Percentiles rank a stretch among this genome's conserved stretches.
phyloP scores from a whole-genome alignment of 306 rosid genomes.

The Malus sieversii region DNA sequence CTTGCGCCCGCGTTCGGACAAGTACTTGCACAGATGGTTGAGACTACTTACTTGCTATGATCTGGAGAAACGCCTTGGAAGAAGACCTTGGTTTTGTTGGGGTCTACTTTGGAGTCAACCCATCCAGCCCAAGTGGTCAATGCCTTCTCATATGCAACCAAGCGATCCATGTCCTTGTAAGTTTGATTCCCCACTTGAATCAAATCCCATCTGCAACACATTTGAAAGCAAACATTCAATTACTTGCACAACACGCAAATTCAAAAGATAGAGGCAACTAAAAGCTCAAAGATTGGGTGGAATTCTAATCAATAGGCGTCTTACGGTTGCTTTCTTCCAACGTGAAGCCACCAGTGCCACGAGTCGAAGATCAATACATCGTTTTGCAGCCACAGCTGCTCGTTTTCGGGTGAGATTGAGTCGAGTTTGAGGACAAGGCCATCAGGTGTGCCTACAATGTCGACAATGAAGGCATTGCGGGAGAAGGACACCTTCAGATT shows the following conservation, averaged over 20 bases:
- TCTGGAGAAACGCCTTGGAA: slow-evolving; percentile 84
- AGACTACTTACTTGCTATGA: slow-evolving; percentile 41
- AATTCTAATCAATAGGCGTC: not conserved
- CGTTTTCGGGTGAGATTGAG: slow-evolving; percentile 21
- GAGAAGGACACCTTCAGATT: slow-evolving; percentile 15
- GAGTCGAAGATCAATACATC: slow-evolving; percentile 30
- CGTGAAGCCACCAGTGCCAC: slow-evolving; percentile 46
- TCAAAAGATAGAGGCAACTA: not conserved
- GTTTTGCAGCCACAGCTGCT: slow-evolving; percentile 13
- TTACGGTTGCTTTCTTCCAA: slow-evolving; percentile 36
- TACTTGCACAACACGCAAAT: not conserved
- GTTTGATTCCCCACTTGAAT: slow-evolving; percentile 31
- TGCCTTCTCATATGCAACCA: slow-evolving; percentile 61
- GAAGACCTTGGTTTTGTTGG: slow-evolving; percentile 40
- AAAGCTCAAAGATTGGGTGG: not conserved
- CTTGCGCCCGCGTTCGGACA: not conserved
- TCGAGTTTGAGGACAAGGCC: slow-evolving; percentile 27
- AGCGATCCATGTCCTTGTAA: slow-evolving; percentile 56
- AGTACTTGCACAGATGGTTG: not conserved
- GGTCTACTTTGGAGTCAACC: slow-evolving; percentile 48
- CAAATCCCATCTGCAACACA: slow-evolving; percentile 53
- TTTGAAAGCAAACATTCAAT: not conserved
- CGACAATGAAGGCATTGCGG: slow-evolving; percentile 30
- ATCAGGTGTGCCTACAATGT: not conserved
- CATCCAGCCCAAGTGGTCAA: slow-evolving; percentile 74